phyloP scores from a whole-genome alignment of 2,329 filamentous ascomycete species.

The Aspergillus alliaceus region DNA sequence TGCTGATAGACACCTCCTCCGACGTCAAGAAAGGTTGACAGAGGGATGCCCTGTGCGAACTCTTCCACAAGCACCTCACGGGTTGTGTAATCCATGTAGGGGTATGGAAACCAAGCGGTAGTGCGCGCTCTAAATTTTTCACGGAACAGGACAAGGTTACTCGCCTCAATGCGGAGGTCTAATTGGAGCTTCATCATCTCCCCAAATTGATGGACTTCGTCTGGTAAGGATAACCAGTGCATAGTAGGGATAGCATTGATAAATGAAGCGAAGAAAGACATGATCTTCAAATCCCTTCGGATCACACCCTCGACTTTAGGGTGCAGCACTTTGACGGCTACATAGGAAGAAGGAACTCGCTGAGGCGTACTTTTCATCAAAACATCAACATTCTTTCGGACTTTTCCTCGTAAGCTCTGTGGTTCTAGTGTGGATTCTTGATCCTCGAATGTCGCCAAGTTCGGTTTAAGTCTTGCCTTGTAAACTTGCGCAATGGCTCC shows the following conservation, averaged over 20 bases:
- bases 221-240: conserved; percentile 93
- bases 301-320: conserved; percentile 87
- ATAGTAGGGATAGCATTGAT: conserved; percentile 90
- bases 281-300: conserved; percentile 86
- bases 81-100: conserved; percentile 89
- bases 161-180: conserved; percentile 89
- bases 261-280: conserved; percentile 82
- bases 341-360: conserved; percentile 84
- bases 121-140: conserved; percentile 85
- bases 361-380: conserved; percentile 84
- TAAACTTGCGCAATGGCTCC: conserved; percentile 98
- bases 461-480: conserved; percentile 84
- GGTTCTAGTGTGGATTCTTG: conserved; percentile 54
- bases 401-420: conserved; percentile 63
- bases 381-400: conserved; percentile 79
- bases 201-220: conserved; percentile 90
- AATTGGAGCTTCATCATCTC: conserved; percentile 99
- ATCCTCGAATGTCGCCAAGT: conserved; percentile 66
- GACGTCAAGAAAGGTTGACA: conserved; percentile 85
- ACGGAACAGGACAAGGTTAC: conserved; percentile 83
- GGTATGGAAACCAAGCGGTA: conserved; percentile 96
- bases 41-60: conserved; percentile 89
- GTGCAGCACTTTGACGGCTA: conserved; percentile 94
- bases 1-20: conserved; percentile 90
- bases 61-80: conserved; percentile 92